Base-by-base conservation (phyloP, 257 asterid genomes). In the Lantana camara region DNA sequence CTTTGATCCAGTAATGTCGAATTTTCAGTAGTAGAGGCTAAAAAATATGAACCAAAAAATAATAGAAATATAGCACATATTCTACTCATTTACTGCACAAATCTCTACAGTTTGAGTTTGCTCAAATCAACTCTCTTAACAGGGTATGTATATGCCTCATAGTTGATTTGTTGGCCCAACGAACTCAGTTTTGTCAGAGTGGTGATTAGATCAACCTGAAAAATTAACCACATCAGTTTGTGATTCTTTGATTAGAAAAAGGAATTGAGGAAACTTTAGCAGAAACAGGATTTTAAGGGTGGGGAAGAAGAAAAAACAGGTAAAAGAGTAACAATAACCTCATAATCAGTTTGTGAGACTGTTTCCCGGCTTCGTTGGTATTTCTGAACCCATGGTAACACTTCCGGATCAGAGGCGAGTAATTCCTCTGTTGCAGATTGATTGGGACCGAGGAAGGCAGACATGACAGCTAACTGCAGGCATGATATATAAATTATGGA, bases 361-460 rank as follows among this genome's bases (percentile, higher is more conserved):
- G 97, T 90, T 76, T 93, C 99, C 52, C 96, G 87, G 75, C 99
- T 93, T 24, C 95, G 87, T 69, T 90, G 97, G 85, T 93, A 93
- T 74, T 93, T 93, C 77, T 85, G 87, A 75, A 93, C 80, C 99
- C 97, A 93, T 13, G 96, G 95, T 38, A 60, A 40, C 46, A 93
- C 97, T 34, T 93, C 90, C 15, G 97, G 89, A 70, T 93, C 99
- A 3, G 77, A 65, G 30, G 95, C 95, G 2, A 93, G 88, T 24
- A 76, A 51, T 46, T 82, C 81, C 78, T 93, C 99, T 0, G 95
- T 90, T 44, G 89, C 95, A 47, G 80, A 80, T 73, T 90, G 99
- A 71, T 93, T 96, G 4, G 96, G 96, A 55, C 97, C 99, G 76
- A 93, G 75, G 77, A 93, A 93, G 54, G 90, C 89, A 17, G 97